Conservation (phyloP, 2,329 filamentous ascomycete genomes). For the Pseudogymnoascus sp. region DNA sequence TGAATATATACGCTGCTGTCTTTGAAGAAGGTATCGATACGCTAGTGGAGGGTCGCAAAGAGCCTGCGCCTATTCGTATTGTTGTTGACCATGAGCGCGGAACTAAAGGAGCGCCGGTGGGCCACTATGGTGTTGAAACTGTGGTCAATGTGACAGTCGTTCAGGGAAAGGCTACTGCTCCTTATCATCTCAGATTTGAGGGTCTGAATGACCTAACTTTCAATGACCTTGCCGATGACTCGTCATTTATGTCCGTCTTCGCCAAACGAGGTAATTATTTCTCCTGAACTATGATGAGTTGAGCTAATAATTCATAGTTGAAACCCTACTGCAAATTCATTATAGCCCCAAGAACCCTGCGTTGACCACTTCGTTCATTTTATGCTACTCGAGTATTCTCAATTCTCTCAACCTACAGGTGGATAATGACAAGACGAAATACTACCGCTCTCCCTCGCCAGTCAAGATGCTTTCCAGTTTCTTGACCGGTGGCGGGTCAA, state of each 20-base stretch:
- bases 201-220: slow-evolving; percentile 64
- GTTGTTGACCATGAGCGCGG: slow-evolving; percentile 63
- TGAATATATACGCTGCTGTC: slow-evolving; percentile 56
- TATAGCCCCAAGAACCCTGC: slow-evolving; percentile 57
- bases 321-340: slow-evolving; percentile 61
- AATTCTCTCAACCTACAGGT: slow-evolving; percentile 57
- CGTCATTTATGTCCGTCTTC: slow-evolving; percentile 66
- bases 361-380: slow-evolving; percentile 60
- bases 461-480: slow-evolving; percentile 85
- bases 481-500: slow-evolving; percentile 51
- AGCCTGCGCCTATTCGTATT: slow-evolving; percentile 61
- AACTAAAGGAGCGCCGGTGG: slow-evolving; percentile 56
- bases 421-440: slow-evolving; percentile 55
- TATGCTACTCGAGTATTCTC: slow-evolving; percentile 69
- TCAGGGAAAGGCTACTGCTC: slow-evolving; percentile 41
- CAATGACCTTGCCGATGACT: slow-evolving; percentile 61
- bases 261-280: slow-evolving; percentile 57
- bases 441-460: slow-evolving; percentile 72
- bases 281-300: background rate
- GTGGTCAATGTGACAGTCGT: slow-evolving; percentile 51
- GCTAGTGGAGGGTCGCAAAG: slow-evolving; percentile 53
- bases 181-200: slow-evolving; percentile 47
- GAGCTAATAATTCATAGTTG: slow-evolving; percentile 45
- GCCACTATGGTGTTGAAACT: slow-evolving; percentile 63
- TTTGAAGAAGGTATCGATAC: slow-evolving; percentile 61